Conservation (phyloP, 2,329 filamentous ascomycete genomes). For the Phoma sp. region DNA sequence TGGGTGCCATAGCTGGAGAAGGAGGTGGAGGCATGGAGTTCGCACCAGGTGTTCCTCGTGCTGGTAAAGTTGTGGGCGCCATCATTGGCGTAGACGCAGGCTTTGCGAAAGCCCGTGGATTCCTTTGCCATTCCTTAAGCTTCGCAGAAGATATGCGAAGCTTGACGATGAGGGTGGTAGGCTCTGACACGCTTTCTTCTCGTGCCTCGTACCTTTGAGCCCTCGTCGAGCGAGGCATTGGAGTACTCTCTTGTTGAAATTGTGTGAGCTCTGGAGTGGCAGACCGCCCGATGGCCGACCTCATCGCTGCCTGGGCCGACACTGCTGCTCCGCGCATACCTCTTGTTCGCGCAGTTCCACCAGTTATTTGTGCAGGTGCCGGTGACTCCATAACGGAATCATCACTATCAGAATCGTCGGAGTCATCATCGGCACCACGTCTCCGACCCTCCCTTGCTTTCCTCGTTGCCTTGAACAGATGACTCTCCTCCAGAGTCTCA, state of each 20-base stretch:
- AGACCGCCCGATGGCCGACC: slow-evolving; percentile 75
- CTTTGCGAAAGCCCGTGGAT: slow-evolving; percentile 54
- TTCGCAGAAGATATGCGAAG: slow-evolving; percentile 76
- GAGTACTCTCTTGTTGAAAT: slow-evolving; percentile 65
- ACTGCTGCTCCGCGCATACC: slow-evolving; percentile 88
- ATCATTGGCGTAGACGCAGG: slow-evolving; percentile 52
- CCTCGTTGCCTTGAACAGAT: slow-evolving; percentile 73
- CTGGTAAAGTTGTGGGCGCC: slow-evolving; percentile 55
- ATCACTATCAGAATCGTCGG: slow-evolving; percentile 90
- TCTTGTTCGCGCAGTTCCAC: slow-evolving; percentile 82
- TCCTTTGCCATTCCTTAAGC: slow-evolving; percentile 69
- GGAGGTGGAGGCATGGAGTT: slow-evolving; percentile 63
- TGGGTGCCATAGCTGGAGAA: slow-evolving; percentile 52
- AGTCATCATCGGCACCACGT: slow-evolving; percentile 71
- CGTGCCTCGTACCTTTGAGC: slow-evolving; percentile 67
- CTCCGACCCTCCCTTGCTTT: slow-evolving; percentile 59
- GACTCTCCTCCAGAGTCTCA: slow-evolving; percentile 78
- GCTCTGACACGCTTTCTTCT: slow-evolving; percentile 77
- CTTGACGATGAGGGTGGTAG: slow-evolving; percentile 69
- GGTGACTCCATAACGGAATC: slow-evolving; percentile 88
- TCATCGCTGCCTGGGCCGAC: slow-evolving; percentile 85
- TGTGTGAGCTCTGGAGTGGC: slow-evolving; percentile 81
- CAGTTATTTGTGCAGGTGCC: slow-evolving; percentile 69
- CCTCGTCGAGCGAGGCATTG: slow-evolving; percentile 74
- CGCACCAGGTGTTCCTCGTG: slow-evolving; percentile 57